phyloP scores from a whole-genome alignment of 1,139 yeast genomes.

The Candida buenavistaensis region DNA sequence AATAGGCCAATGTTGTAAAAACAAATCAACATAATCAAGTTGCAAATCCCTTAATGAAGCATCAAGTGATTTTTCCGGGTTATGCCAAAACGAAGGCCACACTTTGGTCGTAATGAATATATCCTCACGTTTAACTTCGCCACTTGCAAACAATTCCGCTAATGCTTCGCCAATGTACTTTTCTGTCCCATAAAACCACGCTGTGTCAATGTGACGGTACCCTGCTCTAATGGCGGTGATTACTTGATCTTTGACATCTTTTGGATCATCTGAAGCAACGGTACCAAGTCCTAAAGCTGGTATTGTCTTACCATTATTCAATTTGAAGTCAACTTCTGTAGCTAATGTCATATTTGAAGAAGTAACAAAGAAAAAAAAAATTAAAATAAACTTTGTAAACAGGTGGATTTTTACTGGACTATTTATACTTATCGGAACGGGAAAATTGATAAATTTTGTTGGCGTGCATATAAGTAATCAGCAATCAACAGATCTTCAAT shows the following conservation, averaged over 20 bases:
- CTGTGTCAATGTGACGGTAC: constrained; percentile 43
- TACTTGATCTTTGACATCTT: constrained; percentile 37
- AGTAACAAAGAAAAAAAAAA: constrained; percentile 1
- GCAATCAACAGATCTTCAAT: no score
- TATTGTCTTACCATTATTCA: constrained; percentile 33
- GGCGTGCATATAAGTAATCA: no score
- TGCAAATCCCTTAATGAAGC: constrained; percentile 39
- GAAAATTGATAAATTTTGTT: no score
- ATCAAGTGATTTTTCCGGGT: constrained; percentile 39
- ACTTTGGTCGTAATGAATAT: constrained; percentile 62
- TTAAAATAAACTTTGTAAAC: neutral
- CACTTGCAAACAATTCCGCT: constrained; percentile 47
- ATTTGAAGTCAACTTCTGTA: constrained; percentile 21
- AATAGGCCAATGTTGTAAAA: constrained; percentile 65
- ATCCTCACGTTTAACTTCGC: constrained; percentile 54
- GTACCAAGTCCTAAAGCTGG: constrained; percentile 46
- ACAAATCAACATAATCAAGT: constrained; percentile 57
- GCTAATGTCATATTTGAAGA: constrained; percentile 16
- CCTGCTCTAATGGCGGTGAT: constrained; percentile 43
- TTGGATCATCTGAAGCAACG: constrained; percentile 33
- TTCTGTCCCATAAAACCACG: constrained; percentile 53
- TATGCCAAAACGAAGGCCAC: constrained; percentile 47
- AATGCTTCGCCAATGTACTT: constrained; percentile 51
- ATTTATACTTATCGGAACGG: no score
- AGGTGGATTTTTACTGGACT: no score